phyloP scores from a whole-genome alignment of 192 early-diverging fungal genomes.

The Lobosporangium transversale region DNA sequence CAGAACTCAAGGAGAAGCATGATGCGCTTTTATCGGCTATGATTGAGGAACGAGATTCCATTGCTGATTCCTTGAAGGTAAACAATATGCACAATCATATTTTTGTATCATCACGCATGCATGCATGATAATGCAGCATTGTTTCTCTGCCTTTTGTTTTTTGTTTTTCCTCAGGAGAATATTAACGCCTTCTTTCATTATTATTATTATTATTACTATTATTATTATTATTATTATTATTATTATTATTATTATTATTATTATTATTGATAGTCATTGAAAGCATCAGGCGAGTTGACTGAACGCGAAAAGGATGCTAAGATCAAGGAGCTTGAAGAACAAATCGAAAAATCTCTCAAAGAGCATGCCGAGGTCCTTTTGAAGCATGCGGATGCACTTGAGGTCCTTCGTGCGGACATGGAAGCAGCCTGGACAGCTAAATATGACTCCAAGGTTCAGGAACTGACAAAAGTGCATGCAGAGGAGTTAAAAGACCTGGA shows the following conservation, averaged over 20 bases:
- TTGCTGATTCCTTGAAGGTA: conserved; percentile 28
- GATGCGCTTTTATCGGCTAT: conserved; percentile 13
- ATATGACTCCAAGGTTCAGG: conserved; percentile 22
- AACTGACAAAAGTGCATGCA: conserved; percentile 17
- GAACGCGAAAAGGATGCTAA: conserved; percentile 19
- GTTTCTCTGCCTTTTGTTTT: too few species aligned
- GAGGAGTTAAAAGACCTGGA: conserved; percentile 6
- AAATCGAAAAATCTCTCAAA: conserved; percentile 9
- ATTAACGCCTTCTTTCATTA: too few species aligned
- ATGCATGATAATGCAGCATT: too few species aligned
- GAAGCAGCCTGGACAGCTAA: conserved; percentile 26
- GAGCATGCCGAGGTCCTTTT: conserved; percentile 1
- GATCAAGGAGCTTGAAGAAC: conserved; percentile 24
- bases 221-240: too few species aligned
- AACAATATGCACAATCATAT: background rate
- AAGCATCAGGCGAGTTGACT: conserved; percentile 24
- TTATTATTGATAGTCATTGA: conserved; percentile 5
- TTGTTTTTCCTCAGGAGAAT: background rate
- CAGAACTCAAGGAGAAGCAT: conserved; percentile 30
- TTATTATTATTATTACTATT: too few species aligned
- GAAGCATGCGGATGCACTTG: conserved; percentile 24
- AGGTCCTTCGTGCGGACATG: conserved; percentile 16
- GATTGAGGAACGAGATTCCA: conserved; percentile 22
- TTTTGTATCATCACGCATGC: too few species aligned
- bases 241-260: background rate